phyloP scores from a whole-genome alignment of 1,284 basidiomycete species.

The Puccinia polysora region DNA sequence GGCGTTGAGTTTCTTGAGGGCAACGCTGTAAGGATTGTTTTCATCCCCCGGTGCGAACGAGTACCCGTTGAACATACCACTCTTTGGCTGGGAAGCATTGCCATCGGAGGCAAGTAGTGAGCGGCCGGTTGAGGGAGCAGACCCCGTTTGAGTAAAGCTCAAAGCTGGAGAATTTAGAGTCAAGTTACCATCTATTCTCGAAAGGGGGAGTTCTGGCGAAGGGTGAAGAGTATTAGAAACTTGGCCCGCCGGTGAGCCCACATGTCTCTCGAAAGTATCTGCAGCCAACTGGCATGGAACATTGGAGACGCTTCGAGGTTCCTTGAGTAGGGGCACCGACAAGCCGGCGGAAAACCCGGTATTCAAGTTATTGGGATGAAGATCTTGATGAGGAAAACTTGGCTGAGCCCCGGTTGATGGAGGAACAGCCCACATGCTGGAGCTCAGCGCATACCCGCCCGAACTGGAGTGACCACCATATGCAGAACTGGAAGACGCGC shows the following conservation, averaged over 20 bases:
- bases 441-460: slow-evolving; percentile 40
- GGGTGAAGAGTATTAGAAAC: slow-evolving; percentile 1
- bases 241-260: slow-evolving; percentile 7
- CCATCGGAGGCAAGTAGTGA: slow-evolving; percentile 35
- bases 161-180: slow-evolving; percentile 35
- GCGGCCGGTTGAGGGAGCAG: slow-evolving; percentile 37
- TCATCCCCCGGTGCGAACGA: slow-evolving; percentile 8
- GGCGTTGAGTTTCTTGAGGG: slow-evolving; percentile 14
- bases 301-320: neutral
- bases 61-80: slow-evolving; percentile 22
- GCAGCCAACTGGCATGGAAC: neutral
- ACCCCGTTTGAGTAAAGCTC: slow-evolving; percentile 36
- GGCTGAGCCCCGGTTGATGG: neutral
- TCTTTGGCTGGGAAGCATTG: neutral
- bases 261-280: neutral
- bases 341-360: neutral
- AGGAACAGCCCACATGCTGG: slow-evolving; percentile 43
- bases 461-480: slow-evolving; percentile 8
- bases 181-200: slow-evolving; percentile 9
- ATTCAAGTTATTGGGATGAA: neutral
- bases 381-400: neutral
- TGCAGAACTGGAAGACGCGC: neutral
- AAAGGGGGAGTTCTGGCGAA: neutral
- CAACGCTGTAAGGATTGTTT: slow-evolving; percentile 13
- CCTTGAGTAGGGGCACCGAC: neutral